Percentiles rank a stretch among this genome's conserved stretches.
These are phyloP conservation scores for Sodiomyces alkalinus DNA, from an alignment of 2,329 filamentous ascomycete genomes.

Conservation along the genomic window DNA sequence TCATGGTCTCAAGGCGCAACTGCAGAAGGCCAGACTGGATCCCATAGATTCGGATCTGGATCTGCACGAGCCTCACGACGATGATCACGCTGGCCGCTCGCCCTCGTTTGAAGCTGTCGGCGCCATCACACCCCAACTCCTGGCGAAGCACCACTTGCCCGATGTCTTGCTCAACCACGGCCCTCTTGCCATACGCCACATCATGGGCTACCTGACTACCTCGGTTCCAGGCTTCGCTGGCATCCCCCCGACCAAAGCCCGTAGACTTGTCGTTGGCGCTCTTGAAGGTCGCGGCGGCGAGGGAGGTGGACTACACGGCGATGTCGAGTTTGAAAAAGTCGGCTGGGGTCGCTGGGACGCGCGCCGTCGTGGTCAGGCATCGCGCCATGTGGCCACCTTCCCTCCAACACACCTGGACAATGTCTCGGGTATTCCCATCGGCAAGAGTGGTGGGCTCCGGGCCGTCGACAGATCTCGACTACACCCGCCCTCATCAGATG, in stretches of 20 bases:
- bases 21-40: conserved; percentile 43
- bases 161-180: conserved; percentile 82
- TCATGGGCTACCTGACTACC: conserved; percentile 88
- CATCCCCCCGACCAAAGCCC: conserved; percentile 78
- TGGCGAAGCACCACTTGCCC: conserved; percentile 81
- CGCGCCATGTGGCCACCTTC: conserved; percentile 23
- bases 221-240: conserved; percentile 84
- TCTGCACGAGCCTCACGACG: conserved; percentile 52
- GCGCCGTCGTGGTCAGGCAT: conserved; percentile 49
- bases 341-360: conserved; percentile 97
- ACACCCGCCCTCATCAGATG: conserved; percentile 41
- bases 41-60: conserved; percentile 78
- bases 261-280: conserved; percentile 81
- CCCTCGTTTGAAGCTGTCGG: conserved; percentile 55
- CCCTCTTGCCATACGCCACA: conserved; percentile 82
- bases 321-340: conserved; percentile 84
- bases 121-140: conserved; percentile 68
- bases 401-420: conserved; percentile 27
- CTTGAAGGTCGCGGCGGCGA: conserved; percentile 61
- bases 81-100: conserved; percentile 22
- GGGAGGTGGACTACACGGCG: conserved; percentile 46
- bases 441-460: conserved; percentile 25
- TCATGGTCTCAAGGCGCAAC: conserved; percentile 59
- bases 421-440: conserved; percentile 41
- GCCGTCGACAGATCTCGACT: conserved; percentile 29